A percentile compares a stretch with the other conserved stretches of the same genome.
These are phyloP conservation scores for Tylopilus intermedius DNA, from an alignment of 768 basidiomycete genomes.

Conservation along the genomic window DNA sequence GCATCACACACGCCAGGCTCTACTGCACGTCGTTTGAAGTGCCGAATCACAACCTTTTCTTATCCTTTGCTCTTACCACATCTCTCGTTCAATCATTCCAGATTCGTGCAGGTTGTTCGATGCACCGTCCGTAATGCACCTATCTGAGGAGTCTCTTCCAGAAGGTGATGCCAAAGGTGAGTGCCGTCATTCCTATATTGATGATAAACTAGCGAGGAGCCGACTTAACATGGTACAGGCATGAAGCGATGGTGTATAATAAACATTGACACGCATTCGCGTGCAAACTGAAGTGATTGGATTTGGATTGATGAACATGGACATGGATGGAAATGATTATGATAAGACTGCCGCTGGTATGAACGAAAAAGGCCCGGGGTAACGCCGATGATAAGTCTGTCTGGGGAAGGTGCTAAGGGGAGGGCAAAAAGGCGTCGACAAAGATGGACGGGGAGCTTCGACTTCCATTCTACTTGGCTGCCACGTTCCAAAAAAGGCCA, in stretches of 20 bases:
- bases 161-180: background rate
- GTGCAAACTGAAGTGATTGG: background rate
- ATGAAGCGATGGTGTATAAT: background rate
- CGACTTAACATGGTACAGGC: background rate
- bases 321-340: slow-evolving; percentile 1
- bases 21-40: background rate
- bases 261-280: background rate
- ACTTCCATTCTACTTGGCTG: background rate
- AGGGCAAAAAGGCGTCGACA: background rate
- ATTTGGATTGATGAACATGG: background rate
- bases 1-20: background rate
- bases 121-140: background rate
- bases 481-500: background rate
- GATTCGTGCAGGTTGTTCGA: background rate
- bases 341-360: slow-evolving; percentile 5
- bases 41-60: background rate
- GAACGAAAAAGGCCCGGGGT: background rate
- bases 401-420: background rate
- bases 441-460: background rate
- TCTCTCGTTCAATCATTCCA: background rate
- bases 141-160: background rate
- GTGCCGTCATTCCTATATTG: background rate
- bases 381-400: background rate
- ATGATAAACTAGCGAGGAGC: background rate
- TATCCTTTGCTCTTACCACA: background rate